Evolutionary conservation across 495 filamentous ascomycete genomes (phyloP).

Genomic region (Staphylotrichum tortipilum): DNA sequence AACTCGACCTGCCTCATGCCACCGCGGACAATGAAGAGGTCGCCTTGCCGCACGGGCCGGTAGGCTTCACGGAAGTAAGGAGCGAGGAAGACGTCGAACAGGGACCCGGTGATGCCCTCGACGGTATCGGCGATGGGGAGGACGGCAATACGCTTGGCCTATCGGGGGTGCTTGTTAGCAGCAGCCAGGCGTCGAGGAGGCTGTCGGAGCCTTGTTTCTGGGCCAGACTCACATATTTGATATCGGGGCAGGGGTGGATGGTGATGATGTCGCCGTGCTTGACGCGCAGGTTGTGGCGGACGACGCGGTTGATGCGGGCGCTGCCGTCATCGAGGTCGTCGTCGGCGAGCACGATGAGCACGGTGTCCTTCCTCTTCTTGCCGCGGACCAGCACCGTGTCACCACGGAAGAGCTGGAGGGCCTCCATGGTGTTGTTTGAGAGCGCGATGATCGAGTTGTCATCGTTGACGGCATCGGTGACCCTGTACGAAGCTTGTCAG

Average conservation of each 20-base stretch:
- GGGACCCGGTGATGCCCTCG: constrained; percentile 90
- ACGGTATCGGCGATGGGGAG: constrained; percentile 97
- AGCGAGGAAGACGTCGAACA: constrained; percentile 98
- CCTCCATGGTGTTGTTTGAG: constrained; percentile 98
- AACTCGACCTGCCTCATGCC: constrained; percentile 99
- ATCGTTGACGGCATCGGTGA: constrained; percentile 96
- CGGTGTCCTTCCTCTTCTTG: constrained; percentile 99
- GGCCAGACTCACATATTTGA: constrained; percentile 82
- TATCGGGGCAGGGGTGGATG: constrained; percentile 98
- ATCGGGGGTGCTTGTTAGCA: constrained; percentile 8
- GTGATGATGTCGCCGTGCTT: constrained; percentile 97
- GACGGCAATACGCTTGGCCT: constrained; percentile 98
- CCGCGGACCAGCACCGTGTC: constrained; percentile 97
- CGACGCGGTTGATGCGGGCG: constrained; percentile 93
- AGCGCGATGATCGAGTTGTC: constrained; percentile 99
- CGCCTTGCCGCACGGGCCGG: constrained; percentile 89
- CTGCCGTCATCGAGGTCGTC: constrained; percentile 97
- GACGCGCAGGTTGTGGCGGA: constrained; percentile 94
- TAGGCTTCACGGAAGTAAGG: constrained; percentile 99
- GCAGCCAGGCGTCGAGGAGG: background rate
- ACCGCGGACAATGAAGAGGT: constrained; percentile 92
- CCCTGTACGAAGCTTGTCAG: constrained; percentile 53
- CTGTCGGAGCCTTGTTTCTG: background rate
- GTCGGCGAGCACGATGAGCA: constrained; percentile 92
- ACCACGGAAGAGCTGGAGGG: constrained; percentile 92